Evolutionary conservation across 345 rosid genomes (phyloP).

Genomic region (Erucastrum elatum): DNA sequence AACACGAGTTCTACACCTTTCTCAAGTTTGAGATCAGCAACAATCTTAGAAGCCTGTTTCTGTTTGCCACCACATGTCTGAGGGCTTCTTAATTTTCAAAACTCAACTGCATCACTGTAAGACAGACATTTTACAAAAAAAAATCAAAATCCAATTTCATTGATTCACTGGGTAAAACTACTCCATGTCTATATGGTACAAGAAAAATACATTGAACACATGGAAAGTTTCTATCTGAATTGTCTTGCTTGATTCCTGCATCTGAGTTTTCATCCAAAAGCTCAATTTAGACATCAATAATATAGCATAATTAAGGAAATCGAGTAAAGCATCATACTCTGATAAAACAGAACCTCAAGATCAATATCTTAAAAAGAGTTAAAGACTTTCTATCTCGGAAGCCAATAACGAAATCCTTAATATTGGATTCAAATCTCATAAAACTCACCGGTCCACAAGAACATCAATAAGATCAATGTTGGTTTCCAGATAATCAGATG

Average conservation of each 20-base stretch:
- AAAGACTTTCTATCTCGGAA: not conserved
- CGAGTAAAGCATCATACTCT: slow-evolving; percentile 50
- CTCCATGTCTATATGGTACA: not conserved
- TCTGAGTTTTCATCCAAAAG: not conserved
- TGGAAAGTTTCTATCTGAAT: slow-evolving; percentile 97
- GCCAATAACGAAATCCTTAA: not conserved
- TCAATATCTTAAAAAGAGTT: not conserved
- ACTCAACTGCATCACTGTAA: not conserved
- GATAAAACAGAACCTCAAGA: too few relatives aligned
- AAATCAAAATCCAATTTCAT: too few relatives aligned
- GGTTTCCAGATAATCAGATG: slow-evolving; percentile 83
- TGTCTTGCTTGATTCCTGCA: slow-evolving; percentile 93
- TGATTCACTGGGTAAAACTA: too few relatives aligned
- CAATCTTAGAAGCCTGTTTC: slow-evolving; percentile 70
- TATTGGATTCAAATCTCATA: not conserved
- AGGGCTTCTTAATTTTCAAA: slow-evolving; percentile 38
- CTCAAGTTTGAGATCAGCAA: slow-evolving; percentile 66
- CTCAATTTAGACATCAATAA: not conserved
- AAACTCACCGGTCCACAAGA: slow-evolving; percentile 56
- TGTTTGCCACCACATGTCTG: slow-evolving; percentile 64
- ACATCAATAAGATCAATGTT: slow-evolving; percentile 82
- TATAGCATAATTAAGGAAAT: not conserved
- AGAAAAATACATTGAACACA: slow-evolving; percentile 75
- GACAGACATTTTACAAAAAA: not conserved
- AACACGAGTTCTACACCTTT: slow-evolving; percentile 48